phyloP scores from a whole-genome alignment of 768 basidiomycete species.

The Boletus sensibilis region DNA sequence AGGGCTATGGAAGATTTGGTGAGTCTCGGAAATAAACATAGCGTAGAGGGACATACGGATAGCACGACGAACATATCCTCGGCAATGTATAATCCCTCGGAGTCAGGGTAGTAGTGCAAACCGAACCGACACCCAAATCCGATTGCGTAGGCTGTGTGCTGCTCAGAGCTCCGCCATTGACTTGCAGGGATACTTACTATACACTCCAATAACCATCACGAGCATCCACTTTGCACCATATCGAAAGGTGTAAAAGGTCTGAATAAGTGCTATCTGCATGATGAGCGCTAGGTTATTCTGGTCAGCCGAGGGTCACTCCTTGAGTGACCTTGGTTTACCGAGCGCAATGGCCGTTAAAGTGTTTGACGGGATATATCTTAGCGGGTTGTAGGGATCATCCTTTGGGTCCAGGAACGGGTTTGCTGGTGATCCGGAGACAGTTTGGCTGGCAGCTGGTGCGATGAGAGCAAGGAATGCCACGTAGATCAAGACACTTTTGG shows the following conservation, averaged over 20 bases:
- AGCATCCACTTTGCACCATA: slow-evolving; percentile 60
- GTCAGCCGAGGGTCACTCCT: background rate
- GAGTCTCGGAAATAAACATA: slow-evolving; percentile 9
- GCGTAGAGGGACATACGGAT: slow-evolving; percentile 34
- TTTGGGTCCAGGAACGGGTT: slow-evolving; percentile 40
- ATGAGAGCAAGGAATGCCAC: background rate
- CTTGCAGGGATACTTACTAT: slow-evolving; percentile 38
- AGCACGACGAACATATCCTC: slow-evolving; percentile 62
- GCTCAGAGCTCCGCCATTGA: background rate
- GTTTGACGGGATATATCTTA: slow-evolving; percentile 57
- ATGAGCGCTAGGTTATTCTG: slow-evolving; percentile 27
- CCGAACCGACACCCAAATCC: slow-evolving; percentile 59
- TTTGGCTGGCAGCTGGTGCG: slow-evolving; percentile 1
- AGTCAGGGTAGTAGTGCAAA: slow-evolving; percentile 53
- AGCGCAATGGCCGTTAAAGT: slow-evolving; percentile 50
- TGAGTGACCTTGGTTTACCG: slow-evolving; percentile 29
- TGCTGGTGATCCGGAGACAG: background rate
- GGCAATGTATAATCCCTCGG: slow-evolving; percentile 49
- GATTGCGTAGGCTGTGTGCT: slow-evolving; percentile 47
- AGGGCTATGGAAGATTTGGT: slow-evolving; percentile 44
- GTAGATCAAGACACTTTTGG: background rate
- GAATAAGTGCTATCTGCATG: slow-evolving; percentile 41
- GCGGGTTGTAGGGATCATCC: slow-evolving; percentile 51
- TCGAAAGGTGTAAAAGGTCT: slow-evolving; percentile 42
- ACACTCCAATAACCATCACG: slow-evolving; percentile 59